A percentile compares a stretch with the other conserved stretches of the same genome.
Conservation (phyloP, 129 eudicot species). For the Chrysanthemum lavandulifolium region DNA sequence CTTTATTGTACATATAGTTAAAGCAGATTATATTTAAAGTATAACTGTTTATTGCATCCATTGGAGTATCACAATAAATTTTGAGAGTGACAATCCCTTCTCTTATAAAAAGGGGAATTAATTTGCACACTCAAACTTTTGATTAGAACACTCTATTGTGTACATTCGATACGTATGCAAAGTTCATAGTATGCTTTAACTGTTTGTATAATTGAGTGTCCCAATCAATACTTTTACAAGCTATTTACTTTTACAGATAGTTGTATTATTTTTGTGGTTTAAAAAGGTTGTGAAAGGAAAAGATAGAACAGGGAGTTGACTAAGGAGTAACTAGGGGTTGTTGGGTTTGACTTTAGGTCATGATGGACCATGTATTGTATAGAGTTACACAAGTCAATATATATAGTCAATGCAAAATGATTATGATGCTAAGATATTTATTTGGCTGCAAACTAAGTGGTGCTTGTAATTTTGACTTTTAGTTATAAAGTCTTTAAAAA, state of each 20-base stretch:
- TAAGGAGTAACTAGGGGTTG: conserved; percentile 20
- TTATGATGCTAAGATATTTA: conserved; percentile 25
- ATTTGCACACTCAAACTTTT: too few species aligned
- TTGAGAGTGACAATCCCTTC: too few species aligned
- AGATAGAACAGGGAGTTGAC: conserved; percentile 17
- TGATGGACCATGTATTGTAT: conserved; percentile 35
- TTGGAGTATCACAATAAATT: too few species aligned
- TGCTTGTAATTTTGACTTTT: conserved; percentile 34
- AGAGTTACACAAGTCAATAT: conserved; percentile 4
- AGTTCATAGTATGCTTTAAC: too few species aligned
- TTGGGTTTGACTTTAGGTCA: conserved; percentile 32
- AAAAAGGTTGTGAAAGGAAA: background rate
- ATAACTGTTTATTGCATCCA: too few species aligned
- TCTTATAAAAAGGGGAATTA: too few species aligned
- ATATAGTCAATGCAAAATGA: conserved; percentile 23
- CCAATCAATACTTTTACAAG: too few species aligned
- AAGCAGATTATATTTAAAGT: too few species aligned
- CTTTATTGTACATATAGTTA: too few species aligned
- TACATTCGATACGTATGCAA: too few species aligned
- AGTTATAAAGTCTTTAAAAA: conserved; percentile 14
- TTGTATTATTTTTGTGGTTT: background rate
- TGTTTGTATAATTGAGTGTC: too few species aligned
- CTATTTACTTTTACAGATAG: background rate
- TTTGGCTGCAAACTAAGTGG: conserved; percentile 30
- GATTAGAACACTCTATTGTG: too few species aligned